Evolutionary conservation across 2,329 filamentous ascomycete species (phyloP), one percentile per base, ranked within the genome.

Genomic region (Verticillium isaacii): DNA sequence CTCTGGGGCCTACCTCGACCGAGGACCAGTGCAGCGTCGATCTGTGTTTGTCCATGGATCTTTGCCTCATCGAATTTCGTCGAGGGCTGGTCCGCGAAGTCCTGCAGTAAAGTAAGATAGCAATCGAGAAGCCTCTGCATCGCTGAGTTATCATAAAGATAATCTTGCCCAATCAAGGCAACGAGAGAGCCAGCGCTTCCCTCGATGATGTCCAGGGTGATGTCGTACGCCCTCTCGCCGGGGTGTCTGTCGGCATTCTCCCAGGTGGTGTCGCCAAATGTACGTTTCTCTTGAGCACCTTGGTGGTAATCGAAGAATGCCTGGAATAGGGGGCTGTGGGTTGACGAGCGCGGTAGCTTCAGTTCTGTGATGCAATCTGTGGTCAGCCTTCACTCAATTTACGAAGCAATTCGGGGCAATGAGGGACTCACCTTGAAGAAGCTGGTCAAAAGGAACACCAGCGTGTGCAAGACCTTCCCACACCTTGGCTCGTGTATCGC

Each of bases 311-410:
- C 75, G 50, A 83, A 65, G 23, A 79, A 75, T 0, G 70, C 73
- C 61, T 83, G 81, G 68, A 82, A 82, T 1, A 84, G 56, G 0
- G 81, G 81, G 32, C 64, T 77, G 59, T 77, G 65, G 0, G 70
- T 66, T 0, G 75, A 64, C 39, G 1, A 56, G 5, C 80, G 71
- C 0, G 72, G 66, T 0, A 80, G 71, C 11, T 74, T 70, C 1
- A 84, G 68, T 52, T 78, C 71, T 56, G 19, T 56, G 56, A 2
- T 55, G 37, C n/a, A 59, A 32, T 4, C 61, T 11, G n/a, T 58
- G 8, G 5, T 45, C 34, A 2, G 34, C 12, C 34, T 36, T 14
- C 29, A 6, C 5, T 29, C 29, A 29, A 29, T 6, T 29, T 6
- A 3, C 29, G 5, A 29, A 29, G 29, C 29, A 29, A 14, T 15